Evolutionary conservation across 495 filamentous ascomycete species (phyloP).

Genomic region (Penicillium canescens): DNA sequence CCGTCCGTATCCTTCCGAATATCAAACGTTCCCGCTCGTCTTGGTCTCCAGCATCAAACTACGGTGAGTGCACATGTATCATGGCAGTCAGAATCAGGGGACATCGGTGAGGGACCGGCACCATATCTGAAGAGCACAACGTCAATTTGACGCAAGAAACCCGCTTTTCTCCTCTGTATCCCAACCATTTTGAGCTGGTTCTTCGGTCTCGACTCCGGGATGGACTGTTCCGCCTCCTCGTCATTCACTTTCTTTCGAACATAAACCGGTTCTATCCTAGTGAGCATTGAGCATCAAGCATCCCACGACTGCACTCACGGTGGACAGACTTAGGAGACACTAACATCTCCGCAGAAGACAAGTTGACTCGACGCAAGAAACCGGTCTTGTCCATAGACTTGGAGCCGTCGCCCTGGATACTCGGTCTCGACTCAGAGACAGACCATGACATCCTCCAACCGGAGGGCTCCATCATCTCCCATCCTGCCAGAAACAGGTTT

Average conservation of each 20-base stretch:
- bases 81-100: too few relatives aligned
- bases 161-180: not conserved
- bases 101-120: not conserved
- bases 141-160: not conserved
- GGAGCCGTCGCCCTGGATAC: not conserved
- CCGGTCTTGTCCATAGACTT: too few relatives aligned
- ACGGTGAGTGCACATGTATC: too few relatives aligned
- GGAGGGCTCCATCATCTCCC: too few relatives aligned
- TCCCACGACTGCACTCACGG: not conserved
- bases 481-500: not conserved
- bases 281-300: not conserved
- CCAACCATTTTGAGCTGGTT: too few relatives aligned
- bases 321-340: not conserved
- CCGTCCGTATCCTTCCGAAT: too few relatives aligned
- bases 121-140: not conserved
- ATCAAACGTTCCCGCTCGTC: too few relatives aligned
- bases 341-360: not conserved
- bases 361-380: too few relatives aligned
- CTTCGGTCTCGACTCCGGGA: not conserved
- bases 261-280: not conserved
- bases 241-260: not conserved
- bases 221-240: not conserved
- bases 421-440: not conserved
- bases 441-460: not conserved
- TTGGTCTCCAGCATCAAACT: too few relatives aligned